Evolutionary conservation across 805 yeast genomes (phyloP).

Genomic region (Groenewaldozyma salmanticensis): DNA sequence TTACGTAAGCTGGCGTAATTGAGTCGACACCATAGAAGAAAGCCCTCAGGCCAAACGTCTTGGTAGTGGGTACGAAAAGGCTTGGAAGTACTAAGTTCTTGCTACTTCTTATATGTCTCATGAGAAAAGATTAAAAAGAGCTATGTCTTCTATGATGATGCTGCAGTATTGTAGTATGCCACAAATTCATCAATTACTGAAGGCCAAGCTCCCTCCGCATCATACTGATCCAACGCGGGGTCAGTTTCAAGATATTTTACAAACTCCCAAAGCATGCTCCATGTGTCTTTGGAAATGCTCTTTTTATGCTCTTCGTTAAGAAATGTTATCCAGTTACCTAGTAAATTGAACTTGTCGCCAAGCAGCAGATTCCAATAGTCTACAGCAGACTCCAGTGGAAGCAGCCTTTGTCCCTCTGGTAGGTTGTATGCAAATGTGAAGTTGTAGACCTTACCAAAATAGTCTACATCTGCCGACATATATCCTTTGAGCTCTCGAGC

Average conservation of each 20-base stretch:
- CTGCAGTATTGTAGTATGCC: constrained; percentile 40
- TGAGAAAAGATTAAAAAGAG: no score
- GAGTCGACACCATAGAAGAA: no score
- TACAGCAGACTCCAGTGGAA: constrained; percentile 52
- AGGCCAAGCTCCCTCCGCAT: constrained; percentile 89
- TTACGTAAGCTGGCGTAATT: no score
- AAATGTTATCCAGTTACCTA: constrained; percentile 47
- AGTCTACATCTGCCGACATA: constrained; percentile 24
- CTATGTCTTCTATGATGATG: no score
- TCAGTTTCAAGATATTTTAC: constrained; percentile 39
- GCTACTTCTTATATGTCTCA: no score
- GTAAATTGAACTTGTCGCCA: constrained; percentile 27
- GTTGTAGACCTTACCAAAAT: constrained; percentile 52
- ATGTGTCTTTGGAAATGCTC: constrained; percentile 59
- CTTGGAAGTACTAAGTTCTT: no score
- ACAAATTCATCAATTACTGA: constrained; percentile 76
- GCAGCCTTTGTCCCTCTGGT: constrained; percentile 48
- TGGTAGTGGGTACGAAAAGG: no score
- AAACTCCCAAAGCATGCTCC: constrained; percentile 77
- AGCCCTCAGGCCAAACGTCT: no score
- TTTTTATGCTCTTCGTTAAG: constrained; percentile 35
- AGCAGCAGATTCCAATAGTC: constrained; percentile 74
- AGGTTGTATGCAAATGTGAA: constrained; percentile 61
- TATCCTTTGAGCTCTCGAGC: constrained; percentile 27
- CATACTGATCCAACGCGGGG: constrained; percentile 49